Conservation (phyloP, 148 eudicot species). For the Rhododendron vialii region DNA sequence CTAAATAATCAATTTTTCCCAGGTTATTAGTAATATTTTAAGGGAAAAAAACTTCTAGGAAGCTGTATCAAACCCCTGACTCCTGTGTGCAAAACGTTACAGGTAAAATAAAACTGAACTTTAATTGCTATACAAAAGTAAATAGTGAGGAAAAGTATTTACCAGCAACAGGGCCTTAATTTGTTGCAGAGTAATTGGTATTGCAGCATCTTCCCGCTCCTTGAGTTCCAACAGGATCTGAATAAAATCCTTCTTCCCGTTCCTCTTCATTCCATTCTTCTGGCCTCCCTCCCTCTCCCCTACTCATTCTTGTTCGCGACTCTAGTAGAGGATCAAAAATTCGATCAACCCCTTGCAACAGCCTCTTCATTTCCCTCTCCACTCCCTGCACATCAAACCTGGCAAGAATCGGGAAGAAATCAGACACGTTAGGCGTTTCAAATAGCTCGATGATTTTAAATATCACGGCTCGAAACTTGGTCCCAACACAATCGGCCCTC, state of each 20-base stretch:
- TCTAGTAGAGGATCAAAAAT: slow-evolving; percentile 21
- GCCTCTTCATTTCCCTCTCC: slow-evolving; percentile 14
- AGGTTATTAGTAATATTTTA: not conserved
- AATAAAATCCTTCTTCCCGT: slow-evolving; percentile 28
- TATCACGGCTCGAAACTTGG: slow-evolving; percentile 17
- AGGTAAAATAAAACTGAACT: not conserved
- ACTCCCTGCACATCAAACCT: slow-evolving; percentile 44
- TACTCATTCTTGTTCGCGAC: not conserved
- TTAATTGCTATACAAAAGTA: not conserved
- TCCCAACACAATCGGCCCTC: slow-evolving; percentile 3
- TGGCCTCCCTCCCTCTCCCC: not conserved
- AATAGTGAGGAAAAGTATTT: not conserved
- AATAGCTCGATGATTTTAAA: not conserved
- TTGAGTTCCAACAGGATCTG: slow-evolving; percentile 31
- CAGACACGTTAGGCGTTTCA: slow-evolving; percentile 40
- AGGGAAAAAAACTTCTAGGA: not conserved
- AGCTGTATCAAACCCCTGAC: not conserved
- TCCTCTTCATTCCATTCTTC: not conserved
- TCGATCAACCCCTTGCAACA: slow-evolving; percentile 8
- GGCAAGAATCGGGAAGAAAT: slow-evolving; percentile 35
- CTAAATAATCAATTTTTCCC: not conserved
- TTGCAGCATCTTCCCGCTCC: slow-evolving; percentile 14
- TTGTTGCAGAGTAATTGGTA: slow-evolving; percentile 21
- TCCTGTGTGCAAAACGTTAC: not conserved
- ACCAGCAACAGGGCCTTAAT: slow-evolving; percentile 39